Base-by-base conservation (phyloP, 2,329 filamentous ascomycete genomes). In the Paramyrothecium sp. region DNA sequence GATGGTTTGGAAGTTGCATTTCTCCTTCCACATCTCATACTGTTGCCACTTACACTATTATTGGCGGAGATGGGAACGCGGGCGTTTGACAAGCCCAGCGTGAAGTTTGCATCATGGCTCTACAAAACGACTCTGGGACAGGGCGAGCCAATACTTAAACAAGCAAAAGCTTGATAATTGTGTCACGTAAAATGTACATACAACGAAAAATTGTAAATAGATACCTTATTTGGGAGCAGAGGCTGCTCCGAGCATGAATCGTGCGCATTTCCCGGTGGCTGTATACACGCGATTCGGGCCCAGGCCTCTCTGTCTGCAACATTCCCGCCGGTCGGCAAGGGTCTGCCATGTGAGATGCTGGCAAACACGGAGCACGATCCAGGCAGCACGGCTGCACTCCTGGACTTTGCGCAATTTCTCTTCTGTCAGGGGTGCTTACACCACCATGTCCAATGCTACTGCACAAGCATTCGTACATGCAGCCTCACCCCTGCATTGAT, bases 1-100 rank as follows among this genome's bases (percentile, higher is more conserved):
- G 66, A 85, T 55, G 88, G 87, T 0, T 65, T 90, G 30, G 86
- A 89, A 69, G 34, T 86, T 38, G 78, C 79, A 1, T 88, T 88
- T 63, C 69, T 89, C 21, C 56, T 81, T 2, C 81, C 85, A 1
- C 85, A 90, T 46, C 30, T 89, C 8, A 71, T 89, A 30, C 67
- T 89, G 3, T 61, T 88, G 53, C 86, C 86, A 1, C 54, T 86
- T 20, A 89, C 85, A 0, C 71, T 88, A 3, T 85, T 80, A 75
- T 57, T 81, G 21, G 83, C 85, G 3, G 84, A 87, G 54, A 56
- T 87, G 7, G 77, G 79, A 2, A 88, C 84, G 1, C 78, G 75
- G 50, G 63, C 75, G 19, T 71, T 89, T 17, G 86, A 89, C 60
- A 81, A 86, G 60, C 85, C 85, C 2, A 82, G 81, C 51, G 83